Evolutionary conservation across 1,284 basidiomycete genomes (phyloP).

Genomic region (Pseudozyma pruni): DNA sequence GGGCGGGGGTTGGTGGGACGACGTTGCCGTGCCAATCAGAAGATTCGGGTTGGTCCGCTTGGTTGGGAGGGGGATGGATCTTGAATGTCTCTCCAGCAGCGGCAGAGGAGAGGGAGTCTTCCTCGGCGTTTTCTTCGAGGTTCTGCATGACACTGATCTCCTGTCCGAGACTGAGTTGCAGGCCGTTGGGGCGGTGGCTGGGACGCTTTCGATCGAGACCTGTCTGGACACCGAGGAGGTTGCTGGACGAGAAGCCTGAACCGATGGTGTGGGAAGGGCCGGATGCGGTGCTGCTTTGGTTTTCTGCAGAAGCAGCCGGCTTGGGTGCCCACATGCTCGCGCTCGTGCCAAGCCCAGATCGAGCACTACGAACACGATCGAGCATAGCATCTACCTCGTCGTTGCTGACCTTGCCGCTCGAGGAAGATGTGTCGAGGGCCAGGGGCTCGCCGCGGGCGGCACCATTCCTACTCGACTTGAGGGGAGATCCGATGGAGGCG

Average conservation of each 20-base stretch:
- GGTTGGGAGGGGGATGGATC: constrained; percentile 22
- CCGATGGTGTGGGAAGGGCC: constrained; percentile 25
- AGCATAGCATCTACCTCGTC: constrained; percentile 49
- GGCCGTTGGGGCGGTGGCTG: constrained; percentile 43
- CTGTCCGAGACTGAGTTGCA: constrained; percentile 45
- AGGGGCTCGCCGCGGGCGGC: constrained; percentile 22
- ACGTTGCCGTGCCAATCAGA: constrained; percentile 37
- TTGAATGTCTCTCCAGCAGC: constrained; percentile 17
- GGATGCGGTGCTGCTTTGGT: constrained; percentile 1
- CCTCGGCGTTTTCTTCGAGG: constrained; percentile 44
- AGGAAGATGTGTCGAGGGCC: constrained; percentile 19
- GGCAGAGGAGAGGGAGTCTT: constrained; percentile 30
- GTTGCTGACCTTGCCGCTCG: constrained; percentile 1
- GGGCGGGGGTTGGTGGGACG: constrained; percentile 42
- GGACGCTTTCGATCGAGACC: constrained; percentile 37
- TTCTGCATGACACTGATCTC: constrained; percentile 50
- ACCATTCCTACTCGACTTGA: constrained; percentile 25
- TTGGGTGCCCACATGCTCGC: constrained; percentile 53
- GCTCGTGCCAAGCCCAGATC: constrained; percentile 35
- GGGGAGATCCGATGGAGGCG: constrained; percentile 30
- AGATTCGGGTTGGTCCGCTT: background rate
- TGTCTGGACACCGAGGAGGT: constrained; percentile 33
- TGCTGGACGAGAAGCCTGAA: constrained; percentile 20
- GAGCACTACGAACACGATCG: constrained; percentile 37
- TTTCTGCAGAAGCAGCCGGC: constrained; percentile 6